Evolutionary conservation across 169 alveolate species (phyloP), one percentile per base, ranked within the genome.

Genomic region (Plasmodium blacklocki): DNA sequence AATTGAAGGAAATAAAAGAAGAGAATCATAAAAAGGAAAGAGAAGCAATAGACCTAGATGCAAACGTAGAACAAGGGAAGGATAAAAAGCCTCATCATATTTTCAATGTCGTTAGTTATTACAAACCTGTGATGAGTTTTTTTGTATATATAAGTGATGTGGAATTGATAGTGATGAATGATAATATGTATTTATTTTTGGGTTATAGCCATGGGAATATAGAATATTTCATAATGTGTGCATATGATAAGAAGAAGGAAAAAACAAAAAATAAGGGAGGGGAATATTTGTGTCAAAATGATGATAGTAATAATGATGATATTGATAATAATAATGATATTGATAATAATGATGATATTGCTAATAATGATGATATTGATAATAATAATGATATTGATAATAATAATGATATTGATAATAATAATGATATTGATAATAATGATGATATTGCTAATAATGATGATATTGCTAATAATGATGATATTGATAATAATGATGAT

Each of bases 161-260:
- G 1, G 63, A 60, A 47, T 29, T 85, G 12, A 3, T 85, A 7
- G 76, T 71, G 12, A 23, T 85, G 21, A 85, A 85, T 54, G 85
- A 85, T 18, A 85, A 85, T 9, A 62, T 85, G 39, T 85, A 85
- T 63, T 49, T 85, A 6, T 85, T 85, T 49, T 50, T 85, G 32
- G 92, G 92, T 8, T 66, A 64, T 52, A 85, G 52, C 19, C 60
- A 60, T 74, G 92, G 92, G 2, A 59, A 59, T 21, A 21, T 85
- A 21, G 92, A 85, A 60, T 60, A 63, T 60, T 85, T 85, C 45
- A 32, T 85, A 18, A 18, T 85, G 18, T 59, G 92, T 32, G 49
- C 74, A 23, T 26, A 23, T 66, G n/a, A 18, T 73, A 21, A 32
- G 18, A 39, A 50, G n/a, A 0, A 29, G 3, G 15, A 9, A 5